Conservation (phyloP, 176 grass and related monocot genomes). For the Paspalum vaginatum region DNA sequence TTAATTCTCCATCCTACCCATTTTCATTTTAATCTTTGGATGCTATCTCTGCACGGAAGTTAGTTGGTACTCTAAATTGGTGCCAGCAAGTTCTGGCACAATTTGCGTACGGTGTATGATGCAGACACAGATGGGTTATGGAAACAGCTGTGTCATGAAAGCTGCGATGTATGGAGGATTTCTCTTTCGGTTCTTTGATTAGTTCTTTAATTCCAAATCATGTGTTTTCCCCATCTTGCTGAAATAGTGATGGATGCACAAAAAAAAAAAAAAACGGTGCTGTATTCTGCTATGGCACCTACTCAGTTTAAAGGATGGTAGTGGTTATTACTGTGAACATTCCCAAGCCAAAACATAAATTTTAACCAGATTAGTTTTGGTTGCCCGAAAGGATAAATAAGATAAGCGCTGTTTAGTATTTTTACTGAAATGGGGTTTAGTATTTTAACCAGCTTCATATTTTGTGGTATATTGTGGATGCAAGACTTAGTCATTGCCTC, state of each 20-base stretch:
- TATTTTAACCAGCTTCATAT: too few relatives aligned
- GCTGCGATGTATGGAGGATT: slow-evolving; percentile 11
- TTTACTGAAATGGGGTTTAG: too few relatives aligned
- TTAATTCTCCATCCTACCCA: not conserved
- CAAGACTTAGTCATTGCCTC: too few relatives aligned
- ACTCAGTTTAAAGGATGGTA: too few relatives aligned
- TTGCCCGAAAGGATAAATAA: not conserved
- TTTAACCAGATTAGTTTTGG: not conserved
- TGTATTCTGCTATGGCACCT: slow-evolving; percentile 3
- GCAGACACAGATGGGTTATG: not conserved
- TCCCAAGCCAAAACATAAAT: too few relatives aligned
- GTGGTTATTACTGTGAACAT: too few relatives aligned
- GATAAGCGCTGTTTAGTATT: too few relatives aligned
- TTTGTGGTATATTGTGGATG: too few relatives aligned
- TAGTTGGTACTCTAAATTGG: not conserved
- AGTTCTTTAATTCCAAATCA: not conserved
- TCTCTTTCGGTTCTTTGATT: not conserved
- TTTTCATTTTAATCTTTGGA: not conserved
- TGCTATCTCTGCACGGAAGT: not conserved
- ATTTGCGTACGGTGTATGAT: not conserved
- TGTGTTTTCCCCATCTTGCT: slow-evolving; percentile 1
- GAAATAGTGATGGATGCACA: not conserved
- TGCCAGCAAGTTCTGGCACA: not conserved
- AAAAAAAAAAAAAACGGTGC: not conserved
- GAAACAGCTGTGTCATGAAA: not conserved